Conservation (phyloP, 768 basidiomycete genomes). For the Naganishia randhawae region DNA sequence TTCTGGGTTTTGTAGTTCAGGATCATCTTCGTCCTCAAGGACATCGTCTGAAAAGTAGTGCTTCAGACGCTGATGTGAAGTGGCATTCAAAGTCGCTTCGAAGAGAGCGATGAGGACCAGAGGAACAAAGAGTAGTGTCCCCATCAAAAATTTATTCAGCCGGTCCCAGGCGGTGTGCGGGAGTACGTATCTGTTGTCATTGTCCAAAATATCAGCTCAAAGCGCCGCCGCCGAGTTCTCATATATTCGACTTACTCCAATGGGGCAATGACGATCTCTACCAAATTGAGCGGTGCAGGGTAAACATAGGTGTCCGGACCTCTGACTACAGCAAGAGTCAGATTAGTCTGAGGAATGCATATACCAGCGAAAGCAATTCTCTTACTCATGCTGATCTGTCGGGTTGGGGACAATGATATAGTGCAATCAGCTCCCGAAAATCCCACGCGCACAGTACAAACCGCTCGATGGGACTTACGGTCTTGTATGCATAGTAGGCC, state of each 20-base stretch:
- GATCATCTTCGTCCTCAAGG: conserved; percentile 45
- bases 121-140: conserved; percentile 73
- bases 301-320: conserved; percentile 61
- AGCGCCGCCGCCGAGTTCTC: background rate
- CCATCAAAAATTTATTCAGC: conserved; percentile 78
- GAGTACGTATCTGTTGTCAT: conserved; percentile 50
- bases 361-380: background rate
- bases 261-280: conserved; percentile 76
- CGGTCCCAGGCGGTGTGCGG: conserved; percentile 61
- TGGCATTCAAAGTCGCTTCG: conserved; percentile 60
- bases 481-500: conserved; percentile 83
- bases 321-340: conserved; percentile 30
- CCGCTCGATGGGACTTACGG: conserved; percentile 55
- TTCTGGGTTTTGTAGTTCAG: conserved; percentile 62
- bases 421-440: background rate
- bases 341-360: background rate
- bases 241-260: conserved; percentile 65
- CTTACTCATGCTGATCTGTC: conserved; percentile 41
- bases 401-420: background rate
- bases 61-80: conserved; percentile 34
- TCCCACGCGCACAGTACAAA: background rate
- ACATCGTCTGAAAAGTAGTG: conserved; percentile 35
- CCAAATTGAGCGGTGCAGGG: conserved; percentile 79
- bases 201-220: conserved; percentile 33
- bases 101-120: conserved; percentile 68